These are phyloP conservation scores for Nematodospora anomalae DNA, from an alignment of 1,139 yeast genomes.

Conservation along the genomic window DNA sequence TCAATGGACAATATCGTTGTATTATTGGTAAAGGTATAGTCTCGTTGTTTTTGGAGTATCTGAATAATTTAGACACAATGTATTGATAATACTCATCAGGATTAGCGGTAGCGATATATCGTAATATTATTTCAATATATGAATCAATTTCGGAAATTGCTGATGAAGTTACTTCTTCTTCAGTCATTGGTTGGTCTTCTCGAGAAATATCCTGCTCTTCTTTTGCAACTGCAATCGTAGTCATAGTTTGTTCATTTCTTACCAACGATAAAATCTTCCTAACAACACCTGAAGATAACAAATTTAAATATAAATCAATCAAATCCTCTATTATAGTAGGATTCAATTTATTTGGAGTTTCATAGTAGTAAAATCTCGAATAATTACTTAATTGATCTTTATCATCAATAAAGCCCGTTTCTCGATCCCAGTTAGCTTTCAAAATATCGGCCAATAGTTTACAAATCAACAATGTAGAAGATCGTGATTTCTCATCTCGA, in stretches of 20 bases:
- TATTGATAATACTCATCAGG: constrained; percentile 49
- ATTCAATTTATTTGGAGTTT: constrained; percentile 22
- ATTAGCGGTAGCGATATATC: constrained; percentile 57
- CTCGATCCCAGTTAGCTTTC: constrained; percentile 29
- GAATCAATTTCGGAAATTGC: constrained; percentile 37
- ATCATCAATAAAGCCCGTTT: constrained; percentile 15
- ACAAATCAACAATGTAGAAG: constrained; percentile 36
- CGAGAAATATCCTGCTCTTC: constrained; percentile 12
- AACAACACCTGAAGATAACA: constrained; percentile 25
- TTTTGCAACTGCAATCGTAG: constrained; percentile 11
- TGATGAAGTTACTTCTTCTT: constrained; percentile 9
- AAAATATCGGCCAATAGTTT: constrained; percentile 34
- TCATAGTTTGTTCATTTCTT: constrained; percentile 20
- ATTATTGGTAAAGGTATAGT: constrained; percentile 42
- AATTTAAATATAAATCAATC: constrained; percentile 22
- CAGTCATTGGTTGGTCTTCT: constrained; percentile 13
- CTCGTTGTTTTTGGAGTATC: constrained; percentile 36
- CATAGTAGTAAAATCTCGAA: constrained; percentile 25
- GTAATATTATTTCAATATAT: constrained; percentile 44
- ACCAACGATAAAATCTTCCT: constrained; percentile 23
- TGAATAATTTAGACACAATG: constrained; percentile 36
- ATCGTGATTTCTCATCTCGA: constrained; percentile 33
- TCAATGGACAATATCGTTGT: constrained; percentile 48
- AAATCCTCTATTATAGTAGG: constrained; percentile 16
- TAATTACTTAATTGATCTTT: constrained; percentile 23